Percentiles rank a stretch among this genome's conserved stretches.
Conservation (phyloP, 495 filamentous ascomycete genomes). For the Trichoderma virens region DNA sequence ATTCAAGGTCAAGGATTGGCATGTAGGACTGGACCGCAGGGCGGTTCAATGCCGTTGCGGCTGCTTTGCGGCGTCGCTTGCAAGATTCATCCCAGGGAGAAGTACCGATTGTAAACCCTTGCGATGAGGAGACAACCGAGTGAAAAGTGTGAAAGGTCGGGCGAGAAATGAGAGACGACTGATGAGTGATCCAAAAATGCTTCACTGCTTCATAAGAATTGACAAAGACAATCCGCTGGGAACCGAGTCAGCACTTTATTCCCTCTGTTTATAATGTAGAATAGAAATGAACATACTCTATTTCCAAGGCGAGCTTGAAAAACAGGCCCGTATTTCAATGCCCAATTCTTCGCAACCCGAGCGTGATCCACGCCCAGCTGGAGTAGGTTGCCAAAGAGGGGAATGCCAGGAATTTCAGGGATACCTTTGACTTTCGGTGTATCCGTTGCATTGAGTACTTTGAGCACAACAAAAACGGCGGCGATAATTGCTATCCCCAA, state of each 20-base stretch:
- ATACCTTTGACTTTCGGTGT: slow-evolving; percentile 56
- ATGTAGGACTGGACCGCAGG: slow-evolving; percentile 61
- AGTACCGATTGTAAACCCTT: slow-evolving; percentile 67
- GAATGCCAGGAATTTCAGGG: slow-evolving; percentile 55
- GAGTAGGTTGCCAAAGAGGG: slow-evolving; percentile 56
- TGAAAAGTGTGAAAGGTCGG: slow-evolving; percentile 68
- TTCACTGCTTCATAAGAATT: slow-evolving; percentile 62
- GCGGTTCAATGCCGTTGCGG: slow-evolving; percentile 61
- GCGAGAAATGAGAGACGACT: slow-evolving; percentile 61
- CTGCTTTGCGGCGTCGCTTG: slow-evolving; percentile 62
- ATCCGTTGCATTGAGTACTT: slow-evolving; percentile 50
- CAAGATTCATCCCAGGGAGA: slow-evolving; percentile 69
- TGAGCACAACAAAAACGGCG: slow-evolving; percentile 43
- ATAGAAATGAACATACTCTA: slow-evolving; percentile 31
- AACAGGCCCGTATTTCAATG: slow-evolving; percentile 56
- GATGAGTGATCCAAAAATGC: slow-evolving; percentile 64
- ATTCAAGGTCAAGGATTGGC: slow-evolving; percentile 65
- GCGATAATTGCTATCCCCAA: slow-evolving; percentile 35
- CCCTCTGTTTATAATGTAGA: background rate
- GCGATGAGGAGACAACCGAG: slow-evolving; percentile 58
- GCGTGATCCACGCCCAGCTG: slow-evolving; percentile 52
- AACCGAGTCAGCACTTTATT: background rate
- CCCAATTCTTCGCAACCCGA: slow-evolving; percentile 44
- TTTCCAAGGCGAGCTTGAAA: slow-evolving; percentile 63
- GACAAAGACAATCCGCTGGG: slow-evolving; percentile 57